phyloP scores from a whole-genome alignment of 2,329 filamentous ascomycete species.

The Zymoseptoria crescenta region DNA sequence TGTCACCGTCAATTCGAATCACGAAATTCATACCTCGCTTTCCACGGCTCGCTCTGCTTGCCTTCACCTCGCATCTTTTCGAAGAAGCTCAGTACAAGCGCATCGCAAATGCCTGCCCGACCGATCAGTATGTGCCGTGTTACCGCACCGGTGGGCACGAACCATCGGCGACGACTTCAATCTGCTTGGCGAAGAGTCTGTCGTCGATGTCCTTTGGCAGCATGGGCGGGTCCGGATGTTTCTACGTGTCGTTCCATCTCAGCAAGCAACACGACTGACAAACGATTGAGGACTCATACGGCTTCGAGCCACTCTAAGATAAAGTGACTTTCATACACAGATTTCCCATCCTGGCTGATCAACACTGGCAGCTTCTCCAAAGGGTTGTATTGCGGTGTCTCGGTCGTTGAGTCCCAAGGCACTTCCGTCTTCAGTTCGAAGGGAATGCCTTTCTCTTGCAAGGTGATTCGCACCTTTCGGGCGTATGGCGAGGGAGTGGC shows the following conservation, averaged over 20 bases:
- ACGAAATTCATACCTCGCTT: conserved; percentile 9
- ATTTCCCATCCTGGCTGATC: conserved; percentile 24
- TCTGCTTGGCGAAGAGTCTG: conserved; percentile 27
- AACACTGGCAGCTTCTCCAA: conserved; percentile 35
- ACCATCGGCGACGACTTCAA: conserved; percentile 32
- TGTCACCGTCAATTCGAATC: neutral
- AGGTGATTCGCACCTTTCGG: conserved; percentile 36
- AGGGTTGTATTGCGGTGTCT: conserved; percentile 34
- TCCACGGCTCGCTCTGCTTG: conserved; percentile 28
- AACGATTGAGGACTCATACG: neutral
- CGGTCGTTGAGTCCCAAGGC: conserved; percentile 35
- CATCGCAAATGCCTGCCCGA: conserved; percentile 28
- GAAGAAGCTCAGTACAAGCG: conserved; percentile 32
- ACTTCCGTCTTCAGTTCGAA: conserved; percentile 37
- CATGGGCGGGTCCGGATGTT: conserved; percentile 25
- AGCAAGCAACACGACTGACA: neutral
- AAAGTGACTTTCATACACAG: conserved; percentile 32
- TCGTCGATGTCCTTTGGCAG: conserved; percentile 24
- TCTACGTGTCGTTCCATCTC: conserved; percentile 3
- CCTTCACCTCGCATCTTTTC: conserved; percentile 26
- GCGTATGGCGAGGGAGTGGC: conserved; percentile 36
- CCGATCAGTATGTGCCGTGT: neutral
- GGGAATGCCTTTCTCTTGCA: conserved; percentile 34
- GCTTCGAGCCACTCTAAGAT: conserved; percentile 34
- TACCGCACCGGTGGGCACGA: neutral